These are phyloP conservation scores for Paramecium biaurelia DNA, from an alignment of 73 alveolate species.

Conservation along the genomic window DNA sequence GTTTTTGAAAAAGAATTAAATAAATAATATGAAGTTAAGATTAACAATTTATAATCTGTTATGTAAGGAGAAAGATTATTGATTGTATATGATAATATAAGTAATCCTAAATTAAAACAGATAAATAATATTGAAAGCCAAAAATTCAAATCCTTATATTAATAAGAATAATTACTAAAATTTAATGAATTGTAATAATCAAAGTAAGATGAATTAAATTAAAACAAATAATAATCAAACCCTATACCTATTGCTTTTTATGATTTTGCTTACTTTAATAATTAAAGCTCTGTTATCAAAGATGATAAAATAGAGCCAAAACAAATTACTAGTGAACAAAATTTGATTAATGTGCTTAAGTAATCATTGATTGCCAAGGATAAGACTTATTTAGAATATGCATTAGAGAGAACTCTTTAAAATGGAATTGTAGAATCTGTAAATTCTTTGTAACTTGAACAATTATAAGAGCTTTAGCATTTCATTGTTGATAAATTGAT, in stretches of 20 bases:
- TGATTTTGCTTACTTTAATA: background rate
- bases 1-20: background rate
- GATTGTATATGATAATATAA: constrained; percentile 8
- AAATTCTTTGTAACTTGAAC: background rate
- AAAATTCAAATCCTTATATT: background rate
- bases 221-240: background rate
- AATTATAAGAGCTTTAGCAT: background rate
- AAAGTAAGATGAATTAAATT: background rate
- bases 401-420: background rate
- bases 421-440: background rate
- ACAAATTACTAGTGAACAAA: background rate
- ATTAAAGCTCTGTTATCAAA: background rate
- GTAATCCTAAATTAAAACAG: background rate
- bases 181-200: background rate
- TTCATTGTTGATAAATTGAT: background rate
- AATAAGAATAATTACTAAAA: background rate
- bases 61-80: background rate
- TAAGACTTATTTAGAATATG: background rate
- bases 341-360: background rate
- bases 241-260: background rate
- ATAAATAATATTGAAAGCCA: background rate
- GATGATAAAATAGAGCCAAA: background rate
- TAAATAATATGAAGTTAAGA: background rate
- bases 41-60: background rate
- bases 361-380: constrained; percentile 1